Evolutionary conservation across 306 rosid genomes (phyloP).

Genomic region (Adenanthera pavonina): DNA sequence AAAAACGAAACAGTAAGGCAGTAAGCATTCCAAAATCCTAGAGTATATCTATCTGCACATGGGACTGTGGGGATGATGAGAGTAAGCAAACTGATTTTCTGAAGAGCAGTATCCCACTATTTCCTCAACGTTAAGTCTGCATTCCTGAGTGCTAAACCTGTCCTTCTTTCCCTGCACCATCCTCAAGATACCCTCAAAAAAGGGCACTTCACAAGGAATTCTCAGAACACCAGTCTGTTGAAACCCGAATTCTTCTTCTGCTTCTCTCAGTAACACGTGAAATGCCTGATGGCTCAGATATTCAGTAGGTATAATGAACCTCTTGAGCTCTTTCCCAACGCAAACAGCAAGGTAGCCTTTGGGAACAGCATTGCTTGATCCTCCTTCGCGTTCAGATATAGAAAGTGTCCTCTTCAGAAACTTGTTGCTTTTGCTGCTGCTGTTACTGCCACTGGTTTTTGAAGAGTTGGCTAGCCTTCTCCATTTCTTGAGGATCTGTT

Average conservation of each 20-base stretch:
- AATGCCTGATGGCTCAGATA: slow-evolving; percentile 67
- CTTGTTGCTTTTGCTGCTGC: slow-evolving; percentile 64
- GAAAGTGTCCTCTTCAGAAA: slow-evolving; percentile 81
- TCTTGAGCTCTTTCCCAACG: slow-evolving; percentile 78
- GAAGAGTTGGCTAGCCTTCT: slow-evolving; percentile 72
- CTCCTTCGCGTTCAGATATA: slow-evolving; percentile 53
- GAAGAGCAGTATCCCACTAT: slow-evolving; percentile 49
- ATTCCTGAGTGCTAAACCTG: slow-evolving; percentile 43
- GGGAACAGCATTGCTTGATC: slow-evolving; percentile 55
- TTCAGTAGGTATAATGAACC: slow-evolving; percentile 77
- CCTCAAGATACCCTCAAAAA: slow-evolving; percentile 72
- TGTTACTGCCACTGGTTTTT: slow-evolving; percentile 37
- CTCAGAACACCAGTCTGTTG: slow-evolving; percentile 77
- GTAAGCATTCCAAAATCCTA: slow-evolving; percentile 15
- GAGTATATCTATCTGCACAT: slow-evolving; percentile 64
- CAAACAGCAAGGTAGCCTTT: slow-evolving; percentile 85
- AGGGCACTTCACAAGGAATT: slow-evolving; percentile 74
- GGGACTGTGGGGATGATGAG: slow-evolving; percentile 79
- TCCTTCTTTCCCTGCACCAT: slow-evolving; percentile 65
- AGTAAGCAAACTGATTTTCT: slow-evolving; percentile 53
- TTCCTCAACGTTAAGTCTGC: slow-evolving; percentile 50
- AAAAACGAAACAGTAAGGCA: not conserved
- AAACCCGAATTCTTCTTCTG: slow-evolving; percentile 92
- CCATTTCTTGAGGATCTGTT: slow-evolving; percentile 95
- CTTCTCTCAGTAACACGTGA: slow-evolving; percentile 71